Evolutionary conservation across 768 basidiomycete genomes (phyloP), one percentile per base, ranked within the genome.

Genomic region (Kondoa malvinella): DNA sequence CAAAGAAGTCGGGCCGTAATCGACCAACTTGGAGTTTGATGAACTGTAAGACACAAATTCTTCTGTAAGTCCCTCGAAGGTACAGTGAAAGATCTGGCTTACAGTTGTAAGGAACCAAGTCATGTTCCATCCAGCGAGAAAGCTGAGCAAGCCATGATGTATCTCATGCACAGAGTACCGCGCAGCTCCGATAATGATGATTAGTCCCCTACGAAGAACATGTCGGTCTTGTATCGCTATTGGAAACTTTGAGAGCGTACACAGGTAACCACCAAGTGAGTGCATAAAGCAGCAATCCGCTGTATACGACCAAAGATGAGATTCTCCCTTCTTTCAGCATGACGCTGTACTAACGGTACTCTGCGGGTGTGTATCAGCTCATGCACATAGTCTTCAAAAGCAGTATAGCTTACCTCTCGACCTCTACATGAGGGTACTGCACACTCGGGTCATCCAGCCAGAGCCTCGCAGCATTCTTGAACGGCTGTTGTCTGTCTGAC

Each of bases 21-120:
- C 66, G 63, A 61, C 32, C 72, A 63, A 65, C 70, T 32, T 56
- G 59, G 64, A 69, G 67, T 69, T 74, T 70, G 59, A 70, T 26
- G 40, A 68, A 68, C n/a, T n/a, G 67, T 74, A 72, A 68, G 70
- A 34, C 2, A 62, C 40, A 59, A 66, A 32, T 26, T 57, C 33
- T 17, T 65, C n/a, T 40, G 14, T 40, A 50, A 8, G 30, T 32
- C 25, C 15, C 61, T n/a, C 34, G 62, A 4, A 31, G 30, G 15
- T 58, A 57, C 21, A 57, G 25, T 26, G 14, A 26, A 40, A 32
- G 27, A 4, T 30, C 30, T 12, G 25, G 32, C 62, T 4, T 14
- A 32, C 15, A 4, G 27, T 32, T 15, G 21, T 14, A 63, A 32
- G 25, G 14, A 63, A 17, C n/a, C n/a, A 27, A 27, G 29, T 69